Evolutionary conservation across 2,329 filamentous ascomycete species (phyloP), one percentile per base, ranked within the genome.

Genomic region (Aspergillus eucalypticola): DNA sequence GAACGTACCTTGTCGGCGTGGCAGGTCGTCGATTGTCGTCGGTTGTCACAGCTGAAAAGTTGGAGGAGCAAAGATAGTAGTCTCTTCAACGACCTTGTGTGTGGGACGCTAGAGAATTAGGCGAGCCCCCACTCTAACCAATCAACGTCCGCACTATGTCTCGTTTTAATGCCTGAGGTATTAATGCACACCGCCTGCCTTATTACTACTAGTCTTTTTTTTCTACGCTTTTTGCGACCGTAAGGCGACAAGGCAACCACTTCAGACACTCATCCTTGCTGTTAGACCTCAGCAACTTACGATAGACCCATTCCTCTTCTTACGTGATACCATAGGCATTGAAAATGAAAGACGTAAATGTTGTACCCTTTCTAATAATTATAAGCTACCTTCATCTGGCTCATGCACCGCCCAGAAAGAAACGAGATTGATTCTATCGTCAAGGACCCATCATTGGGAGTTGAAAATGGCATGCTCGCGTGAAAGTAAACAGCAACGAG

Each of bases 1-100:
- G 23, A 64, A 67, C 76, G 69, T 74, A 79, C 76, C 76, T 79
- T 79, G 76, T 77, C 76, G 77, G 75, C 75, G 71, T 75, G 70
- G 73, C 68, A 67, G 67, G 75, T 77, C 70, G 75, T 76, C 75
- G 72, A 69, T 76, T 74, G 70, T 75, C 71, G 75, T 78, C 74
- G 44, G 75, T 74, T 73, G 74, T 77, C 74, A 70, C 71, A 69
- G 70, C 67, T 70, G 66, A 69, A 73, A 74, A 73, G 70, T 71
- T 76, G 67, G 66, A 74, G 65, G 63, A 68, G 63, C 63, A 65
- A 72, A 69, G 32, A 35, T 35, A 35, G 66, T 27, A 50, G 41
- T 65, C 60, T 66, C 60, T 69, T 67, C 65, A 67, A 67, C 61
- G 66, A 66, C 66, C 66, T 71, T 76, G 73, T 78, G 75, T 78